phyloP scores from a whole-genome alignment of 352 stramenopile genomes.

The Phytophthora cryptogea region DNA sequence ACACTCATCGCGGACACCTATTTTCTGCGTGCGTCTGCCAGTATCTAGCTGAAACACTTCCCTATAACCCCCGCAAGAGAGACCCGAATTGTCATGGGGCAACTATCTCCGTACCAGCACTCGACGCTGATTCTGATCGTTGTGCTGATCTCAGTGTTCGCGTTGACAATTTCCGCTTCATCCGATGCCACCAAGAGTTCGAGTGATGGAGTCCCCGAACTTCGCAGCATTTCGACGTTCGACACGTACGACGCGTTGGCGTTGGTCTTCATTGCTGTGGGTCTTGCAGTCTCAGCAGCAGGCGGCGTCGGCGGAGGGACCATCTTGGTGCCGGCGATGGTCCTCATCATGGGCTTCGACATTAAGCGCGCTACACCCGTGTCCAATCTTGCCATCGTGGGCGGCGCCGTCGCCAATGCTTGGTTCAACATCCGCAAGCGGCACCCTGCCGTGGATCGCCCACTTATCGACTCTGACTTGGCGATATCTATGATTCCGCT shows the following conservation, averaged over 20 bases:
- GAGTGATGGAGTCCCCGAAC: conserved; percentile 16
- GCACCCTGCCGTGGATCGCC: conserved; percentile 49
- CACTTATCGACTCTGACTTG: conserved; percentile 61
- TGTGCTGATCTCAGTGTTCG: conserved; percentile 8
- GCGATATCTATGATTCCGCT: conserved; percentile 54
- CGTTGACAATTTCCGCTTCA: background rate
- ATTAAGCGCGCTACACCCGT: conserved; percentile 60
- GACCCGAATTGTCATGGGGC: conserved; percentile 7
- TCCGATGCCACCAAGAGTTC: conserved; percentile 15
- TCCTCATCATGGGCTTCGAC: conserved; percentile 59
- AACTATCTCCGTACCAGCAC: background rate
- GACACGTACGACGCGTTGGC: conserved; percentile 41
- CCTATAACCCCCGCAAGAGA: conserved; percentile 3
- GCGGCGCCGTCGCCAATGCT: conserved; percentile 54
- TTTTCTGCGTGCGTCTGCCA: conserved; percentile 1
- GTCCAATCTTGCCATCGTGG: conserved; percentile 60
- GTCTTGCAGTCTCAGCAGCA: conserved; percentile 44
- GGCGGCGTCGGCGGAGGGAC: conserved; percentile 51
- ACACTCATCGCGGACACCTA: conserved; percentile 2
- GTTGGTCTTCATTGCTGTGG: conserved; percentile 43
- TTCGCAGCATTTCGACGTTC: conserved; percentile 36
- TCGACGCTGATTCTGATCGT: conserved; percentile 3
- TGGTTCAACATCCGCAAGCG: conserved; percentile 62
- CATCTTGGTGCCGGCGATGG: conserved; percentile 53
- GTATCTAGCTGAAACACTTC: conserved; percentile 8